Base-by-base conservation (phyloP, 2,329 filamentous ascomycete genomes). In the Trichoderma simmonsii region DNA sequence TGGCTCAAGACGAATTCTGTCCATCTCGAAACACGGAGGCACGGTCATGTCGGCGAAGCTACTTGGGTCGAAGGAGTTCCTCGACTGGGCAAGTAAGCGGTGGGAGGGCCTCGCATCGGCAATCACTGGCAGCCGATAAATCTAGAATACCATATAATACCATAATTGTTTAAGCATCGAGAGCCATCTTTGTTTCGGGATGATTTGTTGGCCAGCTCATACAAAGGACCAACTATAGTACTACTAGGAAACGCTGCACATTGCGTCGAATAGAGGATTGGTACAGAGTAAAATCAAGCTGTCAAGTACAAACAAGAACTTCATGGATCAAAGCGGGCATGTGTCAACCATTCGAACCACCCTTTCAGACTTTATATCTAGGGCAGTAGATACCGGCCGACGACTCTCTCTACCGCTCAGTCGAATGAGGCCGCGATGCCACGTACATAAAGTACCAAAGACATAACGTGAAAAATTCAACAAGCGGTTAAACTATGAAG, bases 331-430 rank as follows among this genome's bases (percentile, higher is more conserved):
- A 43, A 54, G 30, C 24, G 4, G 43, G 77, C 77, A 85, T 93
- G 90, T 93, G 88, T 90, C 90, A 88, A 90, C 90, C 90, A 90
- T 91, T 93, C 92, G 92, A 94, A 91, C 92, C 86, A 90, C 91
- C 90, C 90, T 89, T 88, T 93, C 92, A 93, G 86, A 86, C 81
- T 82, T 83, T 83, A 90, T 88, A 36, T 94, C 91, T 87, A 92
- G 90, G 90, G 91, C 90, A 93, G 92, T 91, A 94, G 92, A 94
- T 94, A 94, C 92, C 91, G 90, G 90, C 89, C 86, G 91, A 88
- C 81, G 43, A 60, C 77, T 88, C 82, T 76, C 83, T 92, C 89
- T 92, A 81, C 87, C 90, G 88, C 90, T 86, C 87, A 83, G 83
- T 81, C 74, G 76, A 75, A 81, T 82, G 81, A 81, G 81, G 78